Evolutionary conservation across 1,139 yeast species (phyloP), one percentile per base, ranked within the genome.

Genomic region (Geotrichum aggregatum): DNA sequence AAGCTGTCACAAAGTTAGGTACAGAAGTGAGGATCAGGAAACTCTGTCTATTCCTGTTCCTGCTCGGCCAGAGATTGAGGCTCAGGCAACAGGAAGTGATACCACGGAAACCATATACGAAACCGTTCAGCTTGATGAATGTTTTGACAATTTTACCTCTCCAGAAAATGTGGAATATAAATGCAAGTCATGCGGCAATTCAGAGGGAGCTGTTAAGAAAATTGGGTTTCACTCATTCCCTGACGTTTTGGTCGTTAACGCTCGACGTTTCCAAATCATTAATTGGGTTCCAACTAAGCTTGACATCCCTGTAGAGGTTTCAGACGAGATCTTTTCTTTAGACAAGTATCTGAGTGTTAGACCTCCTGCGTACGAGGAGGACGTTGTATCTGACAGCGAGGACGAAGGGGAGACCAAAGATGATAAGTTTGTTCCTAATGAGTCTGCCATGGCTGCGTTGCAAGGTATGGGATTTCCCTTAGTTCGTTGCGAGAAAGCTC

Each of bases 231-330:
- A 73, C 54, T 73, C 87, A 0, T 84, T 72, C 61, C 98, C 98
- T 0, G 73, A 80, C 21, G 75, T 79, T n/a, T 73, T 92, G 34
- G 77, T 86, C 2, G 72, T 87, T 1, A 84, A 84, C 60, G 87
- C 87, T 1, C 84, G 87, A 56, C 76, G 98, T 63, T 88, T 92
- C 54, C 81, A 84, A 56, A 71, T 92, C 50, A 84, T 84, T 50
- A 87, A 89, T 64, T 92, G 98, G 98, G 86, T 83, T 1, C 98
- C 98, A 0, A 75, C 80, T 0, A 92, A 92, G 66, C 75, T 87
- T 0, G 85, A 83, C 58, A 87, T 84, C 5, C 94, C 95, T 2
- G 75, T 87, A 11, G 69, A 72, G 1, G 72, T 84, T 1, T 84
- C 89, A 1, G 79, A 77, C 10, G 65, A 67, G 1, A 62, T 66